Percentiles rank a stretch among this genome's conserved stretches.
Evolutionary conservation across 176 grass and related monocot genomes (phyloP).

Genomic region (Tillandsia fasciculata): DNA sequence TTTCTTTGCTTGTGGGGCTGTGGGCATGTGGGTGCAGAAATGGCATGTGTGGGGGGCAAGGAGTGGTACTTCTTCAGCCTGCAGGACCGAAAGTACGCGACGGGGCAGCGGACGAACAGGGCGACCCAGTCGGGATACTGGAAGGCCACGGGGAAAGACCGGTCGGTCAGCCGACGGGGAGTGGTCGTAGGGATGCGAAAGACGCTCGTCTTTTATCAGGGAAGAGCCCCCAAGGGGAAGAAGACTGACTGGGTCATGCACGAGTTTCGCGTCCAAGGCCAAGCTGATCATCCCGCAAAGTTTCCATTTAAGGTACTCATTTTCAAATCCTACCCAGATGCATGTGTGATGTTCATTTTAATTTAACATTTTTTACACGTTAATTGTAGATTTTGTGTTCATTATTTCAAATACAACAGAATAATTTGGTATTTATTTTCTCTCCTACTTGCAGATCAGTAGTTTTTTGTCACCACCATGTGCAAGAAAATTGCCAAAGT

Average conservation of each 20-base stretch:
- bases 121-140: conserved; percentile 83
- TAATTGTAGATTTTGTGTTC: too few species aligned
- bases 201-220: conserved; percentile 91
- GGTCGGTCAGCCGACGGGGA: conserved; percentile 47
- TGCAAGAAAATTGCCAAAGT: background rate
- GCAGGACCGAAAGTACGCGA: conserved; percentile 82
- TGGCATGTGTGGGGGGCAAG: conserved; percentile 73
- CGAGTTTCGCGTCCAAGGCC: conserved; percentile 66
- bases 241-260: conserved; percentile 99
- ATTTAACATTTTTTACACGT: too few species aligned
- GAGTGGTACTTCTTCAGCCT: conserved; percentile 94
- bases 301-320: conserved; percentile 41
- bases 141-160: conserved; percentile 91
- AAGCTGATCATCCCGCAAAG: conserved; percentile 28
- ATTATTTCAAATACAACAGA: too few species aligned
- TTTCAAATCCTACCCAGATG: background rate
- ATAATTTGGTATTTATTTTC: too few species aligned
- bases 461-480: background rate
- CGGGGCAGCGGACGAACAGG: conserved; percentile 74
- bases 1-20: background rate
- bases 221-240: conserved; percentile 80
- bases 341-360: too few species aligned
- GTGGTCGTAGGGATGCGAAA: conserved; percentile 78
- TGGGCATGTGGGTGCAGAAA: conserved; percentile 26
- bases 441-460: background rate